These are phyloP conservation scores for Ceratocystis papillata DNA, from an alignment of 2,329 filamentous ascomycete genomes.

Conservation along the genomic window DNA sequence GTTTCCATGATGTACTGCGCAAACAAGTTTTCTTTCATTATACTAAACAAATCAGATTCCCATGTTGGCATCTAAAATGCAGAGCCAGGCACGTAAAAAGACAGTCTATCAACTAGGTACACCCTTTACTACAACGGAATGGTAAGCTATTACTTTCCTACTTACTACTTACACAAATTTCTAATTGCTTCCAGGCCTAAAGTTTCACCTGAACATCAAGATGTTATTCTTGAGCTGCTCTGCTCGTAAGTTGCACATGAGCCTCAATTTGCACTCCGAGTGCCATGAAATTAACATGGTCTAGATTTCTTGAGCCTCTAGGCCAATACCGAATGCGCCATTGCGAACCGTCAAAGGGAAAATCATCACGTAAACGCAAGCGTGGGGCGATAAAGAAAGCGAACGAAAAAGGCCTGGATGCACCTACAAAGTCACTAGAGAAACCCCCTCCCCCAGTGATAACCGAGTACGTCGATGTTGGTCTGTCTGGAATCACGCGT, in stretches of 20 bases:
- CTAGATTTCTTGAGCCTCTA: conserved; percentile 52
- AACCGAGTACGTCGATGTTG: conserved; percentile 48
- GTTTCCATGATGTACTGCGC: background rate
- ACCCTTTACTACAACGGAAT: conserved; percentile 50
- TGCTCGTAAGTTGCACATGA: conserved; percentile 43
- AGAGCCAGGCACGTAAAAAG: conserved; percentile 38
- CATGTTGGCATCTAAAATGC: background rate
- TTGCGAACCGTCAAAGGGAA: conserved; percentile 49
- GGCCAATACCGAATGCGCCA: conserved; percentile 50
- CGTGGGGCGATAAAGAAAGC: conserved; percentile 29
- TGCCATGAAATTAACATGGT: conserved; percentile 4
- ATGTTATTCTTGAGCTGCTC: conserved; percentile 54
- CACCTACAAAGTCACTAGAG: background rate
- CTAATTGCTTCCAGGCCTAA: conserved; percentile 44
- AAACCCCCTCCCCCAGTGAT: conserved; percentile 40
- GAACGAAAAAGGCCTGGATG: conserved; percentile 26
- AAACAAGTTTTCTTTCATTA: background rate
- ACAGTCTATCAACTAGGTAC: conserved; percentile 54
- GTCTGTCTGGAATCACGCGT: conserved; percentile 53
- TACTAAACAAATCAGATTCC: background rate
- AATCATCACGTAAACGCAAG: conserved; percentile 45
- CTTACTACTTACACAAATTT: background rate
- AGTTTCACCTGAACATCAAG: conserved; percentile 47
- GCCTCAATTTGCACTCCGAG: background rate
- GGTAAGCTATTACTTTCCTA: conserved; percentile 37